phyloP scores from a whole-genome alignment of 768 basidiomycete species.

The Fomitopsis serialis region DNA sequence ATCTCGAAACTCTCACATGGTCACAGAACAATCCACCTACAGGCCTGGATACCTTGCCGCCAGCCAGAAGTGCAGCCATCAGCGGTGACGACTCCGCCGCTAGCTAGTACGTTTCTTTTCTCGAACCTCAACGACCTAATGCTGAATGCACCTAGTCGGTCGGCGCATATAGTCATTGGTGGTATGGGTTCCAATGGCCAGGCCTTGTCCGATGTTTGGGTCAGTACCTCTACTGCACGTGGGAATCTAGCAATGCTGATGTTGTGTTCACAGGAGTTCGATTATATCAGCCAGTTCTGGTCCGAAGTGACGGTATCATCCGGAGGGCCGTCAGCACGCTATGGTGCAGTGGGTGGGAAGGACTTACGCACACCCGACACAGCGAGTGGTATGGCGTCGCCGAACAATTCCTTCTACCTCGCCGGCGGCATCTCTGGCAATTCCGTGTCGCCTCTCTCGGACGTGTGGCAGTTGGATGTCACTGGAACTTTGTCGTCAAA shows the following conservation, averaged over 20 bases:
- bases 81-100: constrained; percentile 70
- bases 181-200: constrained; percentile 52
- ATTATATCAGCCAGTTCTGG: constrained; percentile 77
- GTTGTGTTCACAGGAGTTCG: constrained; percentile 54
- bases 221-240: constrained; percentile 27
- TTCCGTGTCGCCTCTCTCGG: constrained; percentile 43
- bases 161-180: constrained; percentile 69
- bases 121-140: constrained; percentile 7
- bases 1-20: constrained; percentile 61
- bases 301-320: constrained; percentile 47
- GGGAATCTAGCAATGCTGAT: constrained; percentile 2
- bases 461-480: constrained; percentile 67
- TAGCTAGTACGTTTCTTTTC: constrained; percentile 60
- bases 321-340: constrained; percentile 55
- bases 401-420: constrained; percentile 71
- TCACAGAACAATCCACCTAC: constrained; percentile 45
- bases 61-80: constrained; percentile 60
- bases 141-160: constrained; percentile 44
- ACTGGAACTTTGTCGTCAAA: constrained; percentile 73
- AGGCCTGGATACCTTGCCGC: constrained; percentile 42
- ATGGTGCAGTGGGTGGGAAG: constrained; percentile 71
- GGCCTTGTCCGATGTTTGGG: constrained; percentile 70
- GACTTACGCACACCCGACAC: constrained; percentile 44
- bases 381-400: constrained; percentile 40
- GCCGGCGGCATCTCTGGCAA: constrained; percentile 61